These are phyloP conservation scores for Naematelia aurantialba DNA, from an alignment of 768 basidiomycete species.

Conservation along the genomic window DNA sequence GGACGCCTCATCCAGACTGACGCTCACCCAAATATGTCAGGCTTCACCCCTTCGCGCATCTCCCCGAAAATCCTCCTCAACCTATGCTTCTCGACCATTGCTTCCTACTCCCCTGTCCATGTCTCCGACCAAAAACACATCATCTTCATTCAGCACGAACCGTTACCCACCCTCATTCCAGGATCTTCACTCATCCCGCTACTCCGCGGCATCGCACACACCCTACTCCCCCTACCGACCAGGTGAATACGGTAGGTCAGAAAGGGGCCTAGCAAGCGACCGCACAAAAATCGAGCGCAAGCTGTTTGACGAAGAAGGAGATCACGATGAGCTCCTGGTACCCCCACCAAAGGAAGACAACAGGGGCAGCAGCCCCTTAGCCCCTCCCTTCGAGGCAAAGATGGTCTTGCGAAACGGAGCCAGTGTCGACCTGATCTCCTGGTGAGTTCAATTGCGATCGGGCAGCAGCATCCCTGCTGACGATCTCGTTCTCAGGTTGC, in stretches of 20 bases:
- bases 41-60: slow-evolving; percentile 11
- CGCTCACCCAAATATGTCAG: neutral
- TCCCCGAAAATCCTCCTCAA: slow-evolving; percentile 15
- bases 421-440: slow-evolving; percentile 40
- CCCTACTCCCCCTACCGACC: slow-evolving; percentile 40
- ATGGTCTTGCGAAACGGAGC: slow-evolving; percentile 42
- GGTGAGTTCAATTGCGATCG: too few species aligned
- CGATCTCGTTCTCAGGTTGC: slow-evolving; percentile 21
- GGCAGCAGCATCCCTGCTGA: neutral
- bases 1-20: neutral
- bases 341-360: slow-evolving; percentile 7
- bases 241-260: slow-evolving; percentile 37
- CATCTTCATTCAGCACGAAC: slow-evolving; percentile 5
- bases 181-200: slow-evolving; percentile 25
- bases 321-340: slow-evolving; percentile 12
- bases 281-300: slow-evolving; percentile 31
- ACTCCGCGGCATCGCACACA: slow-evolving; percentile 24
- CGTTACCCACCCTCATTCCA: slow-evolving; percentile 31
- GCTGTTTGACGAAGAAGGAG: slow-evolving; percentile 29
- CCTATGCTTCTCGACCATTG: slow-evolving; percentile 1
- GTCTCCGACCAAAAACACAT: slow-evolving; percentile 16
- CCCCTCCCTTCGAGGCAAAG: slow-evolving; percentile 40
- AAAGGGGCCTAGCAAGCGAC: slow-evolving; percentile 27
- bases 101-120: slow-evolving; percentile 36
- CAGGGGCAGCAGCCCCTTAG: slow-evolving; percentile 26